These are phyloP conservation scores for Guadua angustifolia DNA, from an alignment of 176 grass and related monocot species.

Conservation along the genomic window DNA sequence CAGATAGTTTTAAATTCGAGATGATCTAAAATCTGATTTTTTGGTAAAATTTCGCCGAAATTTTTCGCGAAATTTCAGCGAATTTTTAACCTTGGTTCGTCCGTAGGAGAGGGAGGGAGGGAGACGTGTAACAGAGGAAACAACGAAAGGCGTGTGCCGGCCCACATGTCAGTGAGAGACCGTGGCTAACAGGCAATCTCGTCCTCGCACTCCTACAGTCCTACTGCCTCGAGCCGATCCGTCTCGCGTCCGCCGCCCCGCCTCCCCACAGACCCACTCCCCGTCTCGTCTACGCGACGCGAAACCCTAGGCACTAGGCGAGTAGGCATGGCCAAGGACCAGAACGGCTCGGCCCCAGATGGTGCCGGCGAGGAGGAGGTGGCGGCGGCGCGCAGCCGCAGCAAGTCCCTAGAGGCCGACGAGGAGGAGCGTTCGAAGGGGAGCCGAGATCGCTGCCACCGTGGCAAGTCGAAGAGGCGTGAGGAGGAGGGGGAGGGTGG, in stretches of 20 bases:
- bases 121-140: not conserved
- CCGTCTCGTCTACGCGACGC: not conserved
- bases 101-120: not conserved
- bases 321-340: constrained; percentile 51
- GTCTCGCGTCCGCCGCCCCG: constrained; percentile 13
- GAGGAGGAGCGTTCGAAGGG: constrained; percentile 44
- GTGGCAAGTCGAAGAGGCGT: constrained; percentile 58
- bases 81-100: no score
- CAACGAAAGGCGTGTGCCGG: not conserved
- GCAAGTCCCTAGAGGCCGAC: constrained; percentile 42
- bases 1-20: no score
- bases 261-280: not conserved
- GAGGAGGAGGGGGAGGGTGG: constrained; percentile 35
- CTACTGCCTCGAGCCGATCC: not conserved
- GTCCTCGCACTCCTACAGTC: not conserved
- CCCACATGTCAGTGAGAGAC: not conserved
- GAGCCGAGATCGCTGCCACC: constrained; percentile 34
- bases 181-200: not conserved
- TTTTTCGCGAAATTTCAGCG: no score
- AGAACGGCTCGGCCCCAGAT: constrained; percentile 35
- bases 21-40: no score
- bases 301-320: constrained; percentile 48
- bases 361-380: constrained; percentile 25
- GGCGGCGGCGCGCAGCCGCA: constrained; percentile 43
- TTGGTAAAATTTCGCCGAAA: no score